phyloP scores from a whole-genome alignment of 2,329 filamentous ascomycete species.

The Monilinia aucupariae region DNA sequence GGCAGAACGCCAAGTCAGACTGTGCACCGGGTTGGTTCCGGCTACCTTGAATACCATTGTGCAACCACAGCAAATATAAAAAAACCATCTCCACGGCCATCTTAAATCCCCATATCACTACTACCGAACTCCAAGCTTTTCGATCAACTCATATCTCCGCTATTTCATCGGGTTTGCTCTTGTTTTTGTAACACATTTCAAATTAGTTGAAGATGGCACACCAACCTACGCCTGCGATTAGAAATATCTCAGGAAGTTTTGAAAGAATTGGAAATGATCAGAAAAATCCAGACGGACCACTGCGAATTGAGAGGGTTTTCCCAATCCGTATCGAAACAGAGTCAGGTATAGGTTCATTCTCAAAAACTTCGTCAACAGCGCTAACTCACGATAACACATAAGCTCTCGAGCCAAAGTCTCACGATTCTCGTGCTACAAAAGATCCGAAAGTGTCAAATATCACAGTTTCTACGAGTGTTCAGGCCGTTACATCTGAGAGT shows the following conservation, averaged over 20 bases:
- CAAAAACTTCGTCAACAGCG: no score
- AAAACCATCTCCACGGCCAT: neutral
- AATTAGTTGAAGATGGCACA: neutral
- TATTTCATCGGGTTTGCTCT: neutral
- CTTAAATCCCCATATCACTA: neutral
- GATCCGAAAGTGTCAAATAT: neutral
- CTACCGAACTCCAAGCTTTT: neutral
- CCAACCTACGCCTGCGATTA: neutral
- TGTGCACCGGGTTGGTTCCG: neutral
- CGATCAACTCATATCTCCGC: neutral
- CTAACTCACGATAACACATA: neutral
- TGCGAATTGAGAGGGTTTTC: conserved; percentile 14
- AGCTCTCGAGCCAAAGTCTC: neutral
- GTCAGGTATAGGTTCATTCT: neutral
- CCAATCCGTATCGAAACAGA: conserved; percentile 16
- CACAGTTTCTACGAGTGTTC: neutral
- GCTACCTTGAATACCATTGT: neutral
- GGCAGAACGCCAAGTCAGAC: neutral
- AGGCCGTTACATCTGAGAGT: neutral
- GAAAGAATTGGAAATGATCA: neutral
- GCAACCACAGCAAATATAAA: neutral
- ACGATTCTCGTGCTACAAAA: neutral
- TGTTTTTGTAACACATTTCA: neutral
- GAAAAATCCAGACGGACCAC: neutral
- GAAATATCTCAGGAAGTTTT: neutral